Evolutionary conservation across 2,329 filamentous ascomycete species (phyloP).

Genomic region (Aspergillus pseudoviridinutans): DNA sequence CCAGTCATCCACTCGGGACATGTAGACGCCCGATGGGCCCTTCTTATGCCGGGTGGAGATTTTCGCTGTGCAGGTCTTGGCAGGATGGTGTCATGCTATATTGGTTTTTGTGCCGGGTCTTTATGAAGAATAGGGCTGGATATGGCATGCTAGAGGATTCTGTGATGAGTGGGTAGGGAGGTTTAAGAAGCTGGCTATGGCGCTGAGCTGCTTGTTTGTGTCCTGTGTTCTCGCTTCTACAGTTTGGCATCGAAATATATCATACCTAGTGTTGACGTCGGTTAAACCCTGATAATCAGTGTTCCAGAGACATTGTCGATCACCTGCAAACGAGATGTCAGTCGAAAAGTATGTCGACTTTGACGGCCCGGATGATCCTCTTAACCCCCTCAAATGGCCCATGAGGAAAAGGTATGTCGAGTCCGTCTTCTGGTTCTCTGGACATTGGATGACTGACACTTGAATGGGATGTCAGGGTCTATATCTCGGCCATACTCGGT

Average conservation of each 20-base stretch:
- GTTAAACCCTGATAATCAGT: neutral
- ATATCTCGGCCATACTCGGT: slow-evolving; percentile 7
- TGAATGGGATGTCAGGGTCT: slow-evolving; percentile 4
- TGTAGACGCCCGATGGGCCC: neutral
- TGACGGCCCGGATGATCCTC: slow-evolving; percentile 6
- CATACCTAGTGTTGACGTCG: neutral
- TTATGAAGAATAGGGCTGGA: neutral
- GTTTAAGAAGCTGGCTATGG: neutral
- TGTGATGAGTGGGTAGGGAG: neutral
- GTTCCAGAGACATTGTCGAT: neutral
- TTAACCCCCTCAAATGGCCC: slow-evolving; percentile 11
- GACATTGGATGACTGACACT: neutral
- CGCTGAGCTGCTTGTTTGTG: neutral
- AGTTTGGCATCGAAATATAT: neutral
- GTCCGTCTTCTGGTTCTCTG: neutral
- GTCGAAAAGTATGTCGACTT: slow-evolving; percentile 6
- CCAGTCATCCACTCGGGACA: neutral
- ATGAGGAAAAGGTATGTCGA: slow-evolving; percentile 9
- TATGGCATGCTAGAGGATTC: neutral
- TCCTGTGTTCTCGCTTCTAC: neutral
- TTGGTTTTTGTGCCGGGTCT: neutral
- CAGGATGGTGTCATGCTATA: neutral
- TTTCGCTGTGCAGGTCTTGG: neutral
- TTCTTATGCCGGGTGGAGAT: neutral
- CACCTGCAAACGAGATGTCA: neutral